phyloP scores from a whole-genome alignment of 2,329 filamentous ascomycete genomes.

The Alternaria arbusti region DNA sequence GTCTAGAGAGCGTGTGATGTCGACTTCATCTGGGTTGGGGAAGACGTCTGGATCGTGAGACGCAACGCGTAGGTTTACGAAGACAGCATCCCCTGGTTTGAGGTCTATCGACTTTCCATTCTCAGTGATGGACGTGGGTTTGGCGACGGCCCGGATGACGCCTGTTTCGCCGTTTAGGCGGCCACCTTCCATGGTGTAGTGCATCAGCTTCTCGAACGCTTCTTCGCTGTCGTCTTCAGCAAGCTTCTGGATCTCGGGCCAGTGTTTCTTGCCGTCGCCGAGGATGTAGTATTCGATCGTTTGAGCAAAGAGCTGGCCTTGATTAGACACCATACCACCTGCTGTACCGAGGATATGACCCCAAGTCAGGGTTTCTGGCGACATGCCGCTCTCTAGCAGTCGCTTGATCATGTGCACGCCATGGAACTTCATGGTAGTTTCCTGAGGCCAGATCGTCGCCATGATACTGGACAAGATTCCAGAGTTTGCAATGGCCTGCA shows the following conservation, averaged over 20 bases:
- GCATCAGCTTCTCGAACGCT: constrained; percentile 56
- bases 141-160: constrained; percentile 47
- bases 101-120: constrained; percentile 38
- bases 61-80: constrained; percentile 53
- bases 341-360: constrained; percentile 65
- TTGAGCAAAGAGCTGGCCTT: constrained; percentile 64
- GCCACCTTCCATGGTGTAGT: constrained; percentile 57
- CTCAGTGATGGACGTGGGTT: constrained; percentile 43
- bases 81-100: constrained; percentile 48
- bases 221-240: constrained; percentile 51
- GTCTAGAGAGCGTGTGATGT: constrained; percentile 48
- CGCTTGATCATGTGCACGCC: constrained; percentile 63
- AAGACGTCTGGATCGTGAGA: constrained; percentile 51
- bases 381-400: constrained; percentile 56
- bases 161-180: constrained; percentile 54
- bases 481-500: constrained; percentile 52
- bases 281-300: constrained; percentile 63
- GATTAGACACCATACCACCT: constrained; percentile 61
- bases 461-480: constrained; percentile 53
- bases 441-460: constrained; percentile 46
- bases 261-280: constrained; percentile 56
- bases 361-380: constrained; percentile 60
- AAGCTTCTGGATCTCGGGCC: constrained; percentile 56
- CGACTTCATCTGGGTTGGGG: constrained; percentile 50
- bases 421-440: constrained; percentile 57